Conservation (phyloP, 768 basidiomycete species). For the Fomitopsis serialis region DNA sequence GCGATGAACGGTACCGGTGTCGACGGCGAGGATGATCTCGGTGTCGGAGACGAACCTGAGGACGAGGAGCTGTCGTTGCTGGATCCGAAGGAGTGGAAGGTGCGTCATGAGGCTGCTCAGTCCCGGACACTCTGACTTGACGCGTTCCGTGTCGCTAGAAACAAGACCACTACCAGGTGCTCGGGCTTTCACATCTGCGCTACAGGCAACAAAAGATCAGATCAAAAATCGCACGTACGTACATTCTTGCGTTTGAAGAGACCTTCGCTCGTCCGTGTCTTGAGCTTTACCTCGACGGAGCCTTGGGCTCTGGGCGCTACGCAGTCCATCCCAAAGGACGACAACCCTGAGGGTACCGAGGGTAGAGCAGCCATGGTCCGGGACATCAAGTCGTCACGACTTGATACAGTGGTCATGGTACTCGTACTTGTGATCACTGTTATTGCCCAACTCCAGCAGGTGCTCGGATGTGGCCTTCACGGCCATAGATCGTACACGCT, state of each 20-base stretch:
- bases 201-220: conserved; percentile 84
- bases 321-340: no score
- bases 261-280: no score
- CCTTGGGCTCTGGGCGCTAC: no score
- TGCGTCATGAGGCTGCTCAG: conserved; percentile 23
- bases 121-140: background rate
- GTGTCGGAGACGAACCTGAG: conserved; percentile 90
- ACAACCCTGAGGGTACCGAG: no score
- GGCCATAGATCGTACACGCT: no score
- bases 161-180: conserved; percentile 97
- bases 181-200: conserved; percentile 88
- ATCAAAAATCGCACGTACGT: conserved; percentile 91
- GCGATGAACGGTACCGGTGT: conserved; percentile 42
- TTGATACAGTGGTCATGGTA: no score
- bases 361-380: no score
- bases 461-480: no score
- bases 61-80: conserved; percentile 55
- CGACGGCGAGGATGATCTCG: conserved; percentile 74
- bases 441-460: no score
- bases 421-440: no score
- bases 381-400: no score
- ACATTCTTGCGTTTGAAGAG: background rate
- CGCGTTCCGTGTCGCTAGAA: conserved; percentile 45
- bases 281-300: no score
- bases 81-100: conserved; percentile 99